A percentile compares a stretch with the other conserved stretches of the same genome.
Evolutionary conservation across 768 basidiomycete genomes (phyloP).

Genomic region (Collybia mongolica): DNA sequence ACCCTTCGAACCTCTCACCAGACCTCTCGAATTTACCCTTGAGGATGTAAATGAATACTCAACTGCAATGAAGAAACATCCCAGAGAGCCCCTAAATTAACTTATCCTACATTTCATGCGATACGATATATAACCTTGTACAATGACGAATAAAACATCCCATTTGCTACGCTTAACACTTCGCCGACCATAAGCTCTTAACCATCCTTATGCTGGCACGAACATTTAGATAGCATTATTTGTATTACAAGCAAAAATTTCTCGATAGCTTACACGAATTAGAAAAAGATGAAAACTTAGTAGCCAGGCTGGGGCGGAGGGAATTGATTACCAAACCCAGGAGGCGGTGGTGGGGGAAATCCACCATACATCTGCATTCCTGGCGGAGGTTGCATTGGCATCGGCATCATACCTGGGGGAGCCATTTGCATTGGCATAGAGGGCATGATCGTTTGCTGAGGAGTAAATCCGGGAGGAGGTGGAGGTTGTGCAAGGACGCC

Average conservation of each 20-base stretch:
- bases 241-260: too few species aligned
- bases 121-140: too few species aligned
- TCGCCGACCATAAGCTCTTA: too few species aligned
- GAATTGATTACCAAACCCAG: conserved; percentile 56
- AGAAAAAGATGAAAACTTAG: conserved; percentile 12
- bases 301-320: conserved; percentile 47
- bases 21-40: conserved; percentile 34
- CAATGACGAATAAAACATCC: conserved; percentile 4
- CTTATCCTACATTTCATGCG: not conserved
- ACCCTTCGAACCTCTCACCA: conserved; percentile 38
- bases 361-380: conserved; percentile 48
- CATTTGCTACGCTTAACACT: too few species aligned
- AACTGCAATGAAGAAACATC: conserved; percentile 20
- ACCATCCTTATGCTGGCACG: too few species aligned
- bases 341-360: conserved; percentile 64
- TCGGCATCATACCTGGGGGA: conserved; percentile 17
- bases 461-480: conserved; percentile 77
- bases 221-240: too few species aligned
- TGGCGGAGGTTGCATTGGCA: conserved; percentile 28
- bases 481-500: conserved; percentile 82
- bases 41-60: conserved; percentile 32
- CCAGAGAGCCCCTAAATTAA: conserved; percentile 30
- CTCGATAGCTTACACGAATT: conserved; percentile 9
- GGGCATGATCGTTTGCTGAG: conserved; percentile 67
- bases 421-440: conserved; percentile 40